Percentiles rank a stretch among this genome's conserved stretches.
Evolutionary conservation across 1,284 basidiomycete species (phyloP).

Genomic region (Somion occarium): DNA sequence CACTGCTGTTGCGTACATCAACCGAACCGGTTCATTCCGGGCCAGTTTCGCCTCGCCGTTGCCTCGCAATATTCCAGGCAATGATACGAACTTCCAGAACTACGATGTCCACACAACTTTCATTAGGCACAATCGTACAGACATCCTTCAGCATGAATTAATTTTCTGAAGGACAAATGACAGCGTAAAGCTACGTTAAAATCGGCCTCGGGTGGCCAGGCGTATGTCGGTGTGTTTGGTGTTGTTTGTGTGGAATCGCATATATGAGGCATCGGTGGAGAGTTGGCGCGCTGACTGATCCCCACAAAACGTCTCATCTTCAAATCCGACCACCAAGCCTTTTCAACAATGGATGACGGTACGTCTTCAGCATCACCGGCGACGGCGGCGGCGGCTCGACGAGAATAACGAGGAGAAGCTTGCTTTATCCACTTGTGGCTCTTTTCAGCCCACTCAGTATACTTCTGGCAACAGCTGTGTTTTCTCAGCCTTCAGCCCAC

Average conservation of each 20-base stretch:
- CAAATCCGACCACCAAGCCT: constrained; percentile 10
- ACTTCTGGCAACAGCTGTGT: background rate
- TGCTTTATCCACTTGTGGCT: constrained; percentile 21
- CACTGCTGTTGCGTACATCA: constrained; percentile 11
- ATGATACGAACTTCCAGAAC: background rate
- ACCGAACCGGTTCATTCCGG: constrained; percentile 26
- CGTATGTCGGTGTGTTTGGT: constrained; percentile 20
- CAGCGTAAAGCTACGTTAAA: no score
- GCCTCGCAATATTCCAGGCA: constrained; percentile 2
- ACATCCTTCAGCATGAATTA: no score
- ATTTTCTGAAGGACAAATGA: no score
- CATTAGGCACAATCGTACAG: background rate
- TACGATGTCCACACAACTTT: background rate
- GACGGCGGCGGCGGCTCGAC: constrained; percentile 30
- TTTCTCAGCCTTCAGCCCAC: constrained; percentile 17
- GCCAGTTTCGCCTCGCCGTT: constrained; percentile 5
- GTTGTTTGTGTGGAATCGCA: constrained; percentile 20
- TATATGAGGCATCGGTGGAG: background rate
- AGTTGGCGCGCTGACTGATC: background rate
- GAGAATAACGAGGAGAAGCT: constrained; percentile 24
- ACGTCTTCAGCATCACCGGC: constrained; percentile 71
- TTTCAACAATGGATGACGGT: constrained; percentile 68
- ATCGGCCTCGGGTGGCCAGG: no score
- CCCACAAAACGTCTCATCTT: constrained; percentile 11
- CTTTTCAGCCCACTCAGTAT: constrained; percentile 29